These are phyloP conservation scores for Reutealis trisperma DNA, from an alignment of 345 rosid genomes.

Conservation along the genomic window DNA sequence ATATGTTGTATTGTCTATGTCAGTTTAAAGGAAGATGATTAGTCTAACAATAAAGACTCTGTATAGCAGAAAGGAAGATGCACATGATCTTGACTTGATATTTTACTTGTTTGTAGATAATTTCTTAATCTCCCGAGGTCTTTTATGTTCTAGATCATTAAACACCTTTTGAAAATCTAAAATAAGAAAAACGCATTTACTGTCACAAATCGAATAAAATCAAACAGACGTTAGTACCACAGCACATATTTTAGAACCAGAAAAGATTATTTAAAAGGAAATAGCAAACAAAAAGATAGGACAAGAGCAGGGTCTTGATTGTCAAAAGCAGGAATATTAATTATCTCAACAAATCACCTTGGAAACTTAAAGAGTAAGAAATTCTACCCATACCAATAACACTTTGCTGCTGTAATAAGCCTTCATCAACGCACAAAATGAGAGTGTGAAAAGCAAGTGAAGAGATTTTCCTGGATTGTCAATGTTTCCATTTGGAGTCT, in stretches of 20 bases:
- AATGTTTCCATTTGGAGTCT: background rate
- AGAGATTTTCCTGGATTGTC: background rate
- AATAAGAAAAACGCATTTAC: background rate
- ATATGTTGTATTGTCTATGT: background rate
- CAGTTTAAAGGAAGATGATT: background rate
- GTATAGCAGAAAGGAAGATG: too few species aligned
- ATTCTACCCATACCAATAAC: background rate
- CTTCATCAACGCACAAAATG: background rate
- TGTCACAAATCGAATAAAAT: background rate
- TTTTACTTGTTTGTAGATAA: too few species aligned
- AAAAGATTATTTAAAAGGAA: background rate
- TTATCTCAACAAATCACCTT: background rate
- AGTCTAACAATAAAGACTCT: background rate
- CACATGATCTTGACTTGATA: too few species aligned
- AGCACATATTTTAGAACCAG: background rate
- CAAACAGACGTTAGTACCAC: background rate
- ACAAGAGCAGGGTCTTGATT: background rate
- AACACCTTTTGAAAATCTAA: too few species aligned
- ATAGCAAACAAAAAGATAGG: background rate
- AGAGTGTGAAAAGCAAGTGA: background rate
- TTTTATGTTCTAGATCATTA: too few species aligned
- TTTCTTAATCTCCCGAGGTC: too few species aligned
- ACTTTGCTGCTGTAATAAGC: background rate
- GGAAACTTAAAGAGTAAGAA: background rate
- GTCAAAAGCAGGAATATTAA: background rate